These are phyloP conservation scores for Heimioporus sp. DNA, from an alignment of 768 basidiomycete genomes.

Conservation along the genomic window DNA sequence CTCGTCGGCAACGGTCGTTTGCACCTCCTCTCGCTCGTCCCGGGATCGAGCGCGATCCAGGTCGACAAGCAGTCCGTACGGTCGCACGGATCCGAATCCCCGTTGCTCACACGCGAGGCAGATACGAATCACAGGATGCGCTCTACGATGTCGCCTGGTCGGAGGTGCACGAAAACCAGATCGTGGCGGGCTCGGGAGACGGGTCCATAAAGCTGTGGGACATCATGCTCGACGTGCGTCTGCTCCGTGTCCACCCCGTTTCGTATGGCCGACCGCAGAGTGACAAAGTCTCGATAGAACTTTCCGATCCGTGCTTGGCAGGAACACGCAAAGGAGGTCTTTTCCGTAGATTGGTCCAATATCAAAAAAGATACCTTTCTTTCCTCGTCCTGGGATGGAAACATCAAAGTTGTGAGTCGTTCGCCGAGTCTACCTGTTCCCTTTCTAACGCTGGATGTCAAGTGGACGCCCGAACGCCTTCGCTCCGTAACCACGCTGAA, in stretches of 20 bases:
- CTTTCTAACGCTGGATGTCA: background rate
- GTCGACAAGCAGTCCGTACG: slow-evolving; percentile 68
- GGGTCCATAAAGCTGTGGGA: slow-evolving; percentile 93
- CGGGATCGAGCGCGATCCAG: slow-evolving; percentile 45
- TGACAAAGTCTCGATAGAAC: slow-evolving; percentile 53
- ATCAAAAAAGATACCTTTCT: slow-evolving; percentile 83
- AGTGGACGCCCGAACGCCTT: slow-evolving; percentile 88
- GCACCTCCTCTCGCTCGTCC: slow-evolving; percentile 56
- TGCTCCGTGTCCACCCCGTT: background rate
- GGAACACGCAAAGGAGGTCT: slow-evolving; percentile 91
- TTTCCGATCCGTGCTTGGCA: slow-evolving; percentile 90
- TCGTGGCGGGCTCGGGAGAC: slow-evolving; percentile 87
- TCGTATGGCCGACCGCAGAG: slow-evolving; percentile 22
- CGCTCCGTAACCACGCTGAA: slow-evolving; percentile 79
- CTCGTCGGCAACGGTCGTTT: slow-evolving; percentile 94
- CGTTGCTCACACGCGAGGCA: slow-evolving; percentile 28
- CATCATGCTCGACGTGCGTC: slow-evolving; percentile 71
- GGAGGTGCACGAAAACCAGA: slow-evolving; percentile 90
- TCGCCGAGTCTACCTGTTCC: background rate
- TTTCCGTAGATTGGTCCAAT: slow-evolving; percentile 95
- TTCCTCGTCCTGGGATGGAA: slow-evolving; percentile 91
- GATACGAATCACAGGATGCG: slow-evolving; percentile 88
- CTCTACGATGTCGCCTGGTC: slow-evolving; percentile 94
- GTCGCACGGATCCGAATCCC: background rate
- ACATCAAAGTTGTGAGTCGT: slow-evolving; percentile 76